phyloP scores from a whole-genome alignment of 495 filamentous ascomycete genomes.

The Penicillium ucsense region DNA sequence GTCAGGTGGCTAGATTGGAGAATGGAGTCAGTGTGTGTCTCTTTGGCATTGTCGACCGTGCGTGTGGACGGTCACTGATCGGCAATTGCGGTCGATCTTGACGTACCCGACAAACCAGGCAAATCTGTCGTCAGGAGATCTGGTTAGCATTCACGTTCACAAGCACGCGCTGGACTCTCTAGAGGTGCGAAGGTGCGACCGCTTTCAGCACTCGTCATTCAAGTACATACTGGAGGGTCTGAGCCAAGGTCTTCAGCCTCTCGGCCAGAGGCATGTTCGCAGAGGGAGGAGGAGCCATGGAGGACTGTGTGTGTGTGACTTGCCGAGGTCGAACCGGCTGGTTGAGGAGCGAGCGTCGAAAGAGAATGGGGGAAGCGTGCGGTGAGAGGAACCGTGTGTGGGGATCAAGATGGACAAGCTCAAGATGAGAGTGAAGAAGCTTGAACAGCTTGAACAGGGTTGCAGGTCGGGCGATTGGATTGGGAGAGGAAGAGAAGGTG shows the following conservation, averaged over 20 bases:
- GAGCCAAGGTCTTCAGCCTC: conserved; percentile 63
- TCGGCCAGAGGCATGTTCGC: conserved; percentile 59
- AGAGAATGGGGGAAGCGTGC: background rate
- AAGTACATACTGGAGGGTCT: conserved; percentile 72
- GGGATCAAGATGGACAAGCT: too few species aligned
- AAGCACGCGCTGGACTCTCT: background rate
- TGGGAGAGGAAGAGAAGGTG: background rate
- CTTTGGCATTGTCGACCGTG: background rate
- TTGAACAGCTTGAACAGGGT: background rate
- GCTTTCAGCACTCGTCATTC: too few species aligned
- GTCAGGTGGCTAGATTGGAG: conserved; percentile 57
- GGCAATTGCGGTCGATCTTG: conserved; percentile 3
- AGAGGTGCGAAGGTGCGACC: too few species aligned
- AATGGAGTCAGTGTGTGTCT: conserved; percentile 7
- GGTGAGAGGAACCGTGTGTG: too few species aligned
- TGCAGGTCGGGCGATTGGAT: conserved; percentile 1
- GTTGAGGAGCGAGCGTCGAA: background rate
- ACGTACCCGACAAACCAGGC: conserved; percentile 89
- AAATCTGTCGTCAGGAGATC: conserved; percentile 31
- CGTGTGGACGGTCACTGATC: background rate
- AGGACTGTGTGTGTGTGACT: conserved; percentile 2
- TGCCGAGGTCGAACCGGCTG: background rate
- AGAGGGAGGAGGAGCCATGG: conserved; percentile 75
- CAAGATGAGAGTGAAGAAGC: too few species aligned
- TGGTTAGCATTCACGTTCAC: conserved; percentile 31